Evolutionary conservation across 2,329 filamentous ascomycete genomes (phyloP), one percentile per base, ranked within the genome.

Genomic region (Sporothrix luriei): DNA sequence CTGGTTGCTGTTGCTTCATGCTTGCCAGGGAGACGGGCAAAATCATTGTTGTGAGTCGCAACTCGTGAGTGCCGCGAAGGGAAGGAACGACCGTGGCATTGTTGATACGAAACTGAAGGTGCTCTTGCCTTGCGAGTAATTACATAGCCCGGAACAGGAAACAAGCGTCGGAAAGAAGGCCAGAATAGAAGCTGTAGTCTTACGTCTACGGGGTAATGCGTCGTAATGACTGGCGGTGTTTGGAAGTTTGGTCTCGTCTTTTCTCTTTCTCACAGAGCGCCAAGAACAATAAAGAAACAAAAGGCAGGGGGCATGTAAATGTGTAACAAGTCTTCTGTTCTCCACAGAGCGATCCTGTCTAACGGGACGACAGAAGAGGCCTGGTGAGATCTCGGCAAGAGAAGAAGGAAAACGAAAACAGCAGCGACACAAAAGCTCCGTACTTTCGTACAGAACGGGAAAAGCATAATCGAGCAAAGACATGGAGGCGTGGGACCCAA

Each of bases 21-120:
- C 33, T 55, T 51, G 24, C 40, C 64, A 71, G 68, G 49, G 59
- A 68, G 57, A 46, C 57, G 68, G 68, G 57, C 68, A 69, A 66
- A 68, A 65, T 65, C 68, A 65, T 65, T 66, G 51, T 57, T 5
- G 64, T 24, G 65, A 43, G n/a, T n/a, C n/a, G n/a, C n/a, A n/a
- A n/a, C n/a, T n/a, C n/a, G n/a, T n/a, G n/a, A n/a, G n/a, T n/a
- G n/a, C n/a, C n/a, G 29, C n/a, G 49, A 21, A 40, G 19, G 55
- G 33, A 13, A 64, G 19, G 43, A 64, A 13, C 43, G 61, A 49
- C 40, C 38, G 6, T 46, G 38, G 38, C 38, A 62, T 46, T 16
- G 13, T 19, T n/a, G 21, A 26, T 21, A n/a, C 48, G 4, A 48
- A 43, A n/a, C n/a, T n/a, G n/a, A 62, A 46, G 3, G 57, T 62